Base-by-base conservation (phyloP, 139 green algal genomes). In the Chara braunii region DNA sequence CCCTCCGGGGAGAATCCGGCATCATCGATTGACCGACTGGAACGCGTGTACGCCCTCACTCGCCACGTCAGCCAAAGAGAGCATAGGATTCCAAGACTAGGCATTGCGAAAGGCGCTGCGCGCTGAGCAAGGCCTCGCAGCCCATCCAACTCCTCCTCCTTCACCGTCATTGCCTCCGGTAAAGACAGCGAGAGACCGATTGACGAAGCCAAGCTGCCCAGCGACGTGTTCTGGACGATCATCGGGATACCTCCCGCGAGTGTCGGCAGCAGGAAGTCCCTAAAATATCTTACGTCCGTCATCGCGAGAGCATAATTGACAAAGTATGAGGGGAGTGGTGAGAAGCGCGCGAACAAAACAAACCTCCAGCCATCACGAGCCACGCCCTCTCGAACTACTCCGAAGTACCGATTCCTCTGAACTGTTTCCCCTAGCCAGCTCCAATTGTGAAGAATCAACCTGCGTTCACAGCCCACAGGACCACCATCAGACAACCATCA, bases 211-310 rank as follows among this genome's bases (percentile, higher is more conserved):
- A 48, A 48, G 40, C 18, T 48, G 40, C 40, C 40, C 18, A 48
- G 40, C 18, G 40, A 48, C 40, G 40, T 70, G 60, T 70, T 70
- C 60, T 70, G 36, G n/a, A 70, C 29, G 60, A 64, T 64, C 18
- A 14, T 56, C 18, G 31, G 18, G 24, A 55, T 72, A 29, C 48
- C 64, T 29, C 63, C 64, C 24, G 7, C 57, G 61, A 33, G 40
- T 18, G 40, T 48, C 40, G 40, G 48, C 58, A 43, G 30, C 58
- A 71, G 67, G 22, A 12, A 60, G 52, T 44, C 52, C 24, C 58
- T 60, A 34, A 6, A 44, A 61, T 12, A 70, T 28, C 52, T 14
- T 18, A 60, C 52, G 58, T 68, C 52, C 7, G 33, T 68, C 28
- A 24, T 51, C 22, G 30, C 58, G 48, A 68, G 52, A 29, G 26